These are phyloP conservation scores for Epichloe gansuensis DNA, from an alignment of 2,329 filamentous ascomycete species.

Conservation along the genomic window DNA sequence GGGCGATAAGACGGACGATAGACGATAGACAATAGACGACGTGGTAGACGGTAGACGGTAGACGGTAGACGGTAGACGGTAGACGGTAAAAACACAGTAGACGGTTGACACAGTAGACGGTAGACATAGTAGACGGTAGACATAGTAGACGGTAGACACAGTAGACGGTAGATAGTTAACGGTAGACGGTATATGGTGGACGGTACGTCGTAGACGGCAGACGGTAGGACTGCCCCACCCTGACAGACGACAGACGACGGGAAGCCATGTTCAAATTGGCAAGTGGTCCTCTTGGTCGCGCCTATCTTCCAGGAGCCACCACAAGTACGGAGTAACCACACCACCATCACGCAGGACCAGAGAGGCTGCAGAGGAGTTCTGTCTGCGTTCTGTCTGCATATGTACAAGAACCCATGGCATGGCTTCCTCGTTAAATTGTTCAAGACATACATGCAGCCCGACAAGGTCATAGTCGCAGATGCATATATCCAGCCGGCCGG, in stretches of 20 bases:
- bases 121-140: not conserved
- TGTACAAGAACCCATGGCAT: not conserved
- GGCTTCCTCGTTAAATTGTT: not conserved
- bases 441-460: conserved; percentile 1
- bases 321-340: no score
- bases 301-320: no score
- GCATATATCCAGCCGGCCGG: not conserved
- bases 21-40: not conserved
- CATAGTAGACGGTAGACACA: not conserved
- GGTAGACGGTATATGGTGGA: not conserved
- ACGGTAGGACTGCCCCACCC: not conserved
- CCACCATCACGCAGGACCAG: no score
- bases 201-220: not conserved
- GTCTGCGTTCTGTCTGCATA: not conserved
- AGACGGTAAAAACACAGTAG: not conserved
- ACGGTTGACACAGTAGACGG: not conserved
- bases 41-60: not conserved
- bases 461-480: not conserved
- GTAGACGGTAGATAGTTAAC: not conserved
- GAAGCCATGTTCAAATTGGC: not conserved
- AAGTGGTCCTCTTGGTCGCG: not conserved
- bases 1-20: not conserved
- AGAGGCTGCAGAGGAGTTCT: not conserved
- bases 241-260: not conserved
- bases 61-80: not conserved